Evolutionary conservation across 2,329 filamentous ascomycete species (phyloP).

Genomic region (Ophiocordyceps camponoti-floridani): DNA sequence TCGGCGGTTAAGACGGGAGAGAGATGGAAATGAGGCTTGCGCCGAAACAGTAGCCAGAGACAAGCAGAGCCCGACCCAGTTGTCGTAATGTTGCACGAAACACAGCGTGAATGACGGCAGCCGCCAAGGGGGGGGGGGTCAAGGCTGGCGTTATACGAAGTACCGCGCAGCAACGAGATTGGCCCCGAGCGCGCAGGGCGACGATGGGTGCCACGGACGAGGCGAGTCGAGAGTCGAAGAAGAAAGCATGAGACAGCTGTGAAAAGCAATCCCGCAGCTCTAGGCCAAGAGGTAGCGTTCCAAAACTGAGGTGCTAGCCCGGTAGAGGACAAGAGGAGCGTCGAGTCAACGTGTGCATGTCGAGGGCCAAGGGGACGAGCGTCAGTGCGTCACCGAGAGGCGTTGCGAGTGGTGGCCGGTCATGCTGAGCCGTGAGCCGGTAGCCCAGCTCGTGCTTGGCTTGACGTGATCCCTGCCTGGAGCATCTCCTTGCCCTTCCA

Average conservation of each 20-base stretch:
- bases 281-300: not conserved
- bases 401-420: not conserved
- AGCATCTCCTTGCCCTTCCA: not conserved
- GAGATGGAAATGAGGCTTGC: constrained; percentile 1
- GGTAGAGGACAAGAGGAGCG: not conserved
- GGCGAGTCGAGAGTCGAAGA: constrained; percentile 1
- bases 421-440: not conserved
- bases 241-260: constrained; percentile 2
- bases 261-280: constrained; percentile 2
- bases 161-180: constrained; percentile 1
- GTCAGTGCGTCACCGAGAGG: not conserved
- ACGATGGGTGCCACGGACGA: not conserved
- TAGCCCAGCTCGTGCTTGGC: not conserved
- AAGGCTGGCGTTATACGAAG: constrained; percentile 1
- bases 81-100: constrained; percentile 1
- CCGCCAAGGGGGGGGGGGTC: constrained; percentile 2
- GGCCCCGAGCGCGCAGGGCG: constrained; percentile 3
- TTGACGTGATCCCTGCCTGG: not conserved
- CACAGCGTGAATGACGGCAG: not conserved
- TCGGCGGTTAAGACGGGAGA: not conserved
- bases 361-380: not conserved
- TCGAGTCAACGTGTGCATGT: not conserved
- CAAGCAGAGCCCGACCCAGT: constrained; percentile 1
- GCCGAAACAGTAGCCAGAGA: not conserved
- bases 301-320: not conserved